Percentiles rank a stretch among this genome's conserved stretches.
Conservation (phyloP, 768 basidiomycete species). For the Epithele typhae region DNA sequence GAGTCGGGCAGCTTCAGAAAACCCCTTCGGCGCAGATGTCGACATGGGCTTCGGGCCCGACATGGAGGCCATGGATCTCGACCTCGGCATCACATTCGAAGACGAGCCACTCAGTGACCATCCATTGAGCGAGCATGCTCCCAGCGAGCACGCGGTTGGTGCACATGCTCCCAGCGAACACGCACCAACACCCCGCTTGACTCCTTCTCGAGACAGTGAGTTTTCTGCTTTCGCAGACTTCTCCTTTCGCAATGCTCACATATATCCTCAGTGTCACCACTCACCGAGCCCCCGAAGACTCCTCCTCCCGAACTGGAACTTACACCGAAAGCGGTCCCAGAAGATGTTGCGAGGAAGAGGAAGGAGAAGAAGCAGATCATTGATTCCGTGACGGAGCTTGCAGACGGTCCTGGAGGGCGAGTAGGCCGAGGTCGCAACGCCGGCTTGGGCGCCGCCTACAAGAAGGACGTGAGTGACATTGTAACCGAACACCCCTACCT, state of each 20-base stretch:
- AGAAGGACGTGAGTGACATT: constrained; percentile 61
- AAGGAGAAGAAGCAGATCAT: constrained; percentile 86
- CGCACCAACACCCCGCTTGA: constrained; percentile 37
- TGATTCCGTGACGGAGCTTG: constrained; percentile 84
- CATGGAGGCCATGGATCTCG: constrained; percentile 52
- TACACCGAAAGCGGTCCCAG: constrained; percentile 44
- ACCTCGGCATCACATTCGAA: constrained; percentile 69
- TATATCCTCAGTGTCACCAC: constrained; percentile 57
- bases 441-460: constrained; percentile 50
- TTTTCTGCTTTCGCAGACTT: constrained; percentile 6
- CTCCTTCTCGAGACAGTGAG: constrained; percentile 70
- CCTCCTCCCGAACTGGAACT: constrained; percentile 61
- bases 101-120: constrained; percentile 41
- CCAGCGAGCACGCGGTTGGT: constrained; percentile 42
- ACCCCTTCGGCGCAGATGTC: constrained; percentile 56
- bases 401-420: constrained; percentile 53
- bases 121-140: constrained; percentile 24
- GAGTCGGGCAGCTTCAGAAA: constrained; percentile 64
- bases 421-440: constrained; percentile 52
- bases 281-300: constrained; percentile 71
- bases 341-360: constrained; percentile 38
- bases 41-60: constrained; percentile 49
- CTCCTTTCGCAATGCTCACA: constrained; percentile 4
- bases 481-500: constrained; percentile 80
- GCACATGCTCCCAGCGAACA: constrained; percentile 29